Conservation (phyloP, 2,329 filamentous ascomycete species). For the Chaetomiaceae sp. region DNA sequence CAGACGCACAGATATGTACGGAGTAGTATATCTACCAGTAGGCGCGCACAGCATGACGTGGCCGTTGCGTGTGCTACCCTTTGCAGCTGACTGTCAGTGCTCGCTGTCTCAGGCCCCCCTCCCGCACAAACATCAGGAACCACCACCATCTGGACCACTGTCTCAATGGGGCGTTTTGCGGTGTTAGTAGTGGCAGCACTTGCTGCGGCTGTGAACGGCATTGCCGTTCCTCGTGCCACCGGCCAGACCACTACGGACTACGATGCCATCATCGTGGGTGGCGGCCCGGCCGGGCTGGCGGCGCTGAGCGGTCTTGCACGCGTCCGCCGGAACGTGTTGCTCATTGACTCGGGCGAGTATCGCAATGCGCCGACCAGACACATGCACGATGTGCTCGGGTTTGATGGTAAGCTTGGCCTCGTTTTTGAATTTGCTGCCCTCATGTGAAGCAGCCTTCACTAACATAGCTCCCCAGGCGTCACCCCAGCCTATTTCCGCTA, state of each 20-base stretch:
- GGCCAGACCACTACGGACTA: conserved; percentile 28
- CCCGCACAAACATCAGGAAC: no score
- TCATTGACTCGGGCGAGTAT: conserved; percentile 55
- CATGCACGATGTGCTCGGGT: conserved; percentile 57
- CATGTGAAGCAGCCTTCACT: conserved; percentile 2
- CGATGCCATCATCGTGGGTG: conserved; percentile 53
- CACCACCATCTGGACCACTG: no score
- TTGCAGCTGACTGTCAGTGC: no score
- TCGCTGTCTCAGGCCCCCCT: no score
- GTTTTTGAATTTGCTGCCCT: neutral
- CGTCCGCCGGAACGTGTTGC: conserved; percentile 46
- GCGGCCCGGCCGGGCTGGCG: conserved; percentile 50
- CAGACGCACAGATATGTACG: no score
- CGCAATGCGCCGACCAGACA: conserved; percentile 51
- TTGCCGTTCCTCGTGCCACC: conserved; percentile 4
- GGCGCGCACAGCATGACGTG: no score
- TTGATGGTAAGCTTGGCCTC: conserved; percentile 40
- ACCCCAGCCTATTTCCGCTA: conserved; percentile 49
- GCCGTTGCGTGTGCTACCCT: no score
- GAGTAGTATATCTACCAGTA: no score
- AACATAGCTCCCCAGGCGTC: conserved; percentile 37
- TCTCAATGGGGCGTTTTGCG: neutral
- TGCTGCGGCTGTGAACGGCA: neutral
- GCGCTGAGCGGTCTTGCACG: conserved; percentile 53
- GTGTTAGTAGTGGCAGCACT: neutral